These are phyloP conservation scores for Nannochloropsis gaditana DNA, from an alignment of 108 stramenopile species.

Conservation along the genomic window DNA sequence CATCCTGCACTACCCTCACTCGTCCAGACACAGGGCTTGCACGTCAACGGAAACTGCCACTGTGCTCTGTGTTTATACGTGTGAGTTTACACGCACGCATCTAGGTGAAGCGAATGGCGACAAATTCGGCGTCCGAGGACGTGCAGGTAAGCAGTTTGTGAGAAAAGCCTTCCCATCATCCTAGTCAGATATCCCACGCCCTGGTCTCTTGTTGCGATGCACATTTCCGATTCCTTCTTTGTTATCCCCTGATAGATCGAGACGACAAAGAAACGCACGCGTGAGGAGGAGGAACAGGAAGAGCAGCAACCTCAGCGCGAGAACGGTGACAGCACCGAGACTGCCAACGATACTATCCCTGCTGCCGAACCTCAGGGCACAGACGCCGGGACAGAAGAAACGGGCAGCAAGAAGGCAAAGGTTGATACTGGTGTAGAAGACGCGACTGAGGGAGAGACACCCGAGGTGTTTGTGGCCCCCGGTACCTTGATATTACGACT, in stretches of 20 bases:
- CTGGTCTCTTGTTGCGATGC: too few species aligned
- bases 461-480: slow-evolving; percentile 12
- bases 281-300: slow-evolving; percentile 12
- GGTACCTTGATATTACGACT: slow-evolving; percentile 23
- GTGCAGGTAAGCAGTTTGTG: not conserved
- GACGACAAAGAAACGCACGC: not conserved
- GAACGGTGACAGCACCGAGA: slow-evolving; percentile 27
- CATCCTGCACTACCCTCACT: not conserved
- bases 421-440: slow-evolving; percentile 25
- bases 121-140: slow-evolving; percentile 8
- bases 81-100: not conserved
- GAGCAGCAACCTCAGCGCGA: slow-evolving; percentile 29
- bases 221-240: too few species aligned
- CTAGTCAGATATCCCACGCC: not conserved
- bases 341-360: not conserved
- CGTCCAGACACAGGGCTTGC: not conserved
- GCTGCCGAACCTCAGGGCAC: slow-evolving; percentile 8
- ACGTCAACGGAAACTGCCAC: not conserved
- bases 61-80: not conserved
- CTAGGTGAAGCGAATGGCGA: not conserved
- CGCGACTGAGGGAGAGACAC: slow-evolving; percentile 22
- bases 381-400: slow-evolving; percentile 22
- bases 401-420: slow-evolving; percentile 31
- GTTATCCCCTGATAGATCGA: not conserved
- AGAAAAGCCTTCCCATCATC: not conserved